Evolutionary conservation across 163 green algal species (phyloP).

Genomic region (Trebouxia gelatinosa): DNA sequence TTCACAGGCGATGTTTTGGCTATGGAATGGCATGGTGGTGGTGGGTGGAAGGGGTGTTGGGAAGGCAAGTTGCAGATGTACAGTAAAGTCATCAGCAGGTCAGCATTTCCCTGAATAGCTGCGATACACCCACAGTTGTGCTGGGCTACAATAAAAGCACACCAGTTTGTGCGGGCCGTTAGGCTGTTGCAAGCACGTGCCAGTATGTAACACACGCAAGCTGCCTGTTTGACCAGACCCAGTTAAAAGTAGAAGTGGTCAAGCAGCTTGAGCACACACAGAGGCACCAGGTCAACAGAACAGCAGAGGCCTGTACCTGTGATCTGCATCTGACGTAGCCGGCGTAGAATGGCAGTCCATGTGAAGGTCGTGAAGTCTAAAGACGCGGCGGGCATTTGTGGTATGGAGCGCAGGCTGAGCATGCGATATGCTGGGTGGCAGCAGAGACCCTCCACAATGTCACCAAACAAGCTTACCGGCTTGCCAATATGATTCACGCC

Average conservation of each 20-base stretch:
- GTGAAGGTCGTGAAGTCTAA: constrained; percentile 77
- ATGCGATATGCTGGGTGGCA: constrained; percentile 60
- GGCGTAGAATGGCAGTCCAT: constrained; percentile 63
- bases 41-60: too few relatives aligned
- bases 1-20: too few relatives aligned
- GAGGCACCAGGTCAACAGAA: too few relatives aligned
- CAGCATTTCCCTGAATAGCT: too few relatives aligned
- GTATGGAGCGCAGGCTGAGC: constrained; percentile 50
- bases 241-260: not conserved
- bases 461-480: constrained; percentile 44
- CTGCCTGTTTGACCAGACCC: not conserved
- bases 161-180: constrained; percentile 28
- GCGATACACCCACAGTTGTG: not conserved
- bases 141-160: constrained; percentile 4
- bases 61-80: too few relatives aligned
- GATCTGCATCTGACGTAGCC: constrained; percentile 68
- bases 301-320: constrained; percentile 41
- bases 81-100: too few relatives aligned
- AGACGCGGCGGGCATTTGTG: constrained; percentile 55
- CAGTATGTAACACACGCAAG: not conserved
- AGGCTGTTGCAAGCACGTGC: constrained; percentile 17
- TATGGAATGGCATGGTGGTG: too few relatives aligned
- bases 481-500: constrained; percentile 5
- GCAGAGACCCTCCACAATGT: constrained; percentile 58
- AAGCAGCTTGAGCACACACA: not conserved